Conservation (phyloP, 1,139 yeast species). For the Suhomyces bokatorum region DNA sequence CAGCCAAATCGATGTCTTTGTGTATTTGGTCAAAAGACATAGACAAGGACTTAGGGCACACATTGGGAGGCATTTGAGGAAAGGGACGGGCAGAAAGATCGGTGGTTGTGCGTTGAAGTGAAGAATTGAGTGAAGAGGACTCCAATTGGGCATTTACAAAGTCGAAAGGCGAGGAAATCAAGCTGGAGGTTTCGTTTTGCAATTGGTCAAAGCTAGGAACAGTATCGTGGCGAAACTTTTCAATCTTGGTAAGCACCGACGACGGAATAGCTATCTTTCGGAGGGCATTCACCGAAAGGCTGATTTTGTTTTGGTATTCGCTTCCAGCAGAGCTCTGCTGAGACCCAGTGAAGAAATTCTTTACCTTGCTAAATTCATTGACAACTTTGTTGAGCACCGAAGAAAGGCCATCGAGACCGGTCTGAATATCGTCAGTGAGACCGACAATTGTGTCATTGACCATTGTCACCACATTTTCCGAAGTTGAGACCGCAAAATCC, state of each 20-base stretch:
- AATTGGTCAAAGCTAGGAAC: conserved; percentile 15
- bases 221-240: conserved; percentile 13
- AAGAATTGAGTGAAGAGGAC: conserved; percentile 11
- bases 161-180: conserved; percentile 17
- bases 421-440: conserved; percentile 59
- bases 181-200: conserved; percentile 15
- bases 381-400: conserved; percentile 50
- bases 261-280: conserved; percentile 61
- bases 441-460: conserved; percentile 61
- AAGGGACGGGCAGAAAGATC: neutral
- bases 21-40: conserved; percentile 20
- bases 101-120: neutral
- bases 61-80: conserved; percentile 1
- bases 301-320: conserved; percentile 42
- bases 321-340: neutral
- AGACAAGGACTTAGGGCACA: neutral
- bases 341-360: conserved; percentile 48
- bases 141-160: conserved; percentile 8
- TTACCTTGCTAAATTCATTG: conserved; percentile 47
- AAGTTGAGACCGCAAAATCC: conserved; percentile 70
- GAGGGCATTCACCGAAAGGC: conserved; percentile 58
- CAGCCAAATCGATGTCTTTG: conserved; percentile 35
- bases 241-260: conserved; percentile 16
- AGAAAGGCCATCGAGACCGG: conserved; percentile 58
- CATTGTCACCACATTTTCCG: conserved; percentile 57